These are phyloP conservation scores for Pseudogymnoascus sp. DNA, from an alignment of 2,329 filamentous ascomycete genomes.

Conservation along the genomic window DNA sequence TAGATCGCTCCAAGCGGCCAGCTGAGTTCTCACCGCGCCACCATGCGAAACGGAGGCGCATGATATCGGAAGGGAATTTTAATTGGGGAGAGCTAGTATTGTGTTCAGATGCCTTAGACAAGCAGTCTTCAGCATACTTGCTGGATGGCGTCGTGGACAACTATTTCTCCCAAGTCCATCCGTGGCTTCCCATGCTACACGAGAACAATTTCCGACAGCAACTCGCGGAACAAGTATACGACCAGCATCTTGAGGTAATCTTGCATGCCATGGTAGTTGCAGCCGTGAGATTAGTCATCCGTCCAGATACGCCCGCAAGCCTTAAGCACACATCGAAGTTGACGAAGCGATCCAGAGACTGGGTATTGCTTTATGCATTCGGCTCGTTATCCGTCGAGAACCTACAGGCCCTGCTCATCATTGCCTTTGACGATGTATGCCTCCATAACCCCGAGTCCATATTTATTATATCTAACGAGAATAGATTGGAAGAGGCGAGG, in stretches of 20 bases:
- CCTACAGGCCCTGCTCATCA: conserved; percentile 30
- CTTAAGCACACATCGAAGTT: conserved; percentile 9
- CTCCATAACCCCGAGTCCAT: neutral
- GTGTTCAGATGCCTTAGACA: conserved; percentile 7
- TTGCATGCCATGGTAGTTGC: conserved; percentile 30
- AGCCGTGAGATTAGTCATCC: conserved; percentile 23
- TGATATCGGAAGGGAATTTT: neutral
- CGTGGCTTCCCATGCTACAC: conserved; percentile 35
- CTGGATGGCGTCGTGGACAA: conserved; percentile 29
- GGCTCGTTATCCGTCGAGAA: conserved; percentile 30
- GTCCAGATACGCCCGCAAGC: conserved; percentile 20
- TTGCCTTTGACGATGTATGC: conserved; percentile 31
- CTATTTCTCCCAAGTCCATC: conserved; percentile 25
- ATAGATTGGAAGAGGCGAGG: conserved; percentile 27
- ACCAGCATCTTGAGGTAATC: conserved; percentile 24
- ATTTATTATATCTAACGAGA: neutral
- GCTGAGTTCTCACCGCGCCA: conserved; percentile 1
- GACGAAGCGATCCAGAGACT: conserved; percentile 16
- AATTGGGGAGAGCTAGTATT: conserved; percentile 7
- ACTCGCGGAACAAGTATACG: conserved; percentile 22
- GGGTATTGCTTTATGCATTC: conserved; percentile 27
- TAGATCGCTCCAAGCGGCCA: neutral
- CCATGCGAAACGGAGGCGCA: neutral
- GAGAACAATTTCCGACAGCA: conserved; percentile 16
- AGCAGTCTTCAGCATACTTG: conserved; percentile 13